Conservation (phyloP, 2,329 filamentous ascomycete species). For the Xylaria sp. region DNA sequence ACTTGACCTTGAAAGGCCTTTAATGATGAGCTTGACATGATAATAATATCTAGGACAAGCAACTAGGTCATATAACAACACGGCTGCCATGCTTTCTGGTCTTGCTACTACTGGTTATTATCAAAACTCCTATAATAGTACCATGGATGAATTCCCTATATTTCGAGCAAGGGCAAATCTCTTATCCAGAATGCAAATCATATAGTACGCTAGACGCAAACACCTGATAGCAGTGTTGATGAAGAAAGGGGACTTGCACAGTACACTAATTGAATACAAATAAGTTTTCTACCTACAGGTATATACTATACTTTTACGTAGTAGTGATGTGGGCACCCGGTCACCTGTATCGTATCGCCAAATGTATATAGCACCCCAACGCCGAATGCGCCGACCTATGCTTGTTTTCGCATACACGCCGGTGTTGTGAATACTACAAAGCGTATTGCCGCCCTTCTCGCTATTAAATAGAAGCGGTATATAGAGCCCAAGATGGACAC, state of each 20-base stretch:
- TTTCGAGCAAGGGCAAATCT: no score
- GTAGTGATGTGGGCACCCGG: conserved; percentile 1
- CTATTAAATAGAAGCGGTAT: conserved; percentile 14
- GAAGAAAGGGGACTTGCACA: neutral
- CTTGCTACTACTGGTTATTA: no score
- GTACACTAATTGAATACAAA: neutral
- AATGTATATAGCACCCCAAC: conserved; percentile 28
- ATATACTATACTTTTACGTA: conserved; percentile 4
- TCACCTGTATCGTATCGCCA: conserved; percentile 17
- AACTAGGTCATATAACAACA: no score
- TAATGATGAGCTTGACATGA: no score
- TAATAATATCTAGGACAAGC: no score
- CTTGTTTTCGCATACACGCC: conserved; percentile 25
- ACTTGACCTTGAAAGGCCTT: no score
- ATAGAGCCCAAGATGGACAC: neutral
- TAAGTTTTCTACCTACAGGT: conserved; percentile 9
- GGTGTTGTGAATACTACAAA: conserved; percentile 24
- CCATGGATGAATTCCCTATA: no score
- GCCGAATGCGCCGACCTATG: conserved; percentile 36
- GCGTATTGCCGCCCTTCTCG: conserved; percentile 10
- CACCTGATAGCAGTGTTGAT: neutral
- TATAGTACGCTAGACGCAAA: neutral
- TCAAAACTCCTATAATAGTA: no score
- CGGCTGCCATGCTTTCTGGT: no score
- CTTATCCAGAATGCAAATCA: no score